Conservation (phyloP, 2,329 filamentous ascomycete species). For the Nothopassalora personata region DNA sequence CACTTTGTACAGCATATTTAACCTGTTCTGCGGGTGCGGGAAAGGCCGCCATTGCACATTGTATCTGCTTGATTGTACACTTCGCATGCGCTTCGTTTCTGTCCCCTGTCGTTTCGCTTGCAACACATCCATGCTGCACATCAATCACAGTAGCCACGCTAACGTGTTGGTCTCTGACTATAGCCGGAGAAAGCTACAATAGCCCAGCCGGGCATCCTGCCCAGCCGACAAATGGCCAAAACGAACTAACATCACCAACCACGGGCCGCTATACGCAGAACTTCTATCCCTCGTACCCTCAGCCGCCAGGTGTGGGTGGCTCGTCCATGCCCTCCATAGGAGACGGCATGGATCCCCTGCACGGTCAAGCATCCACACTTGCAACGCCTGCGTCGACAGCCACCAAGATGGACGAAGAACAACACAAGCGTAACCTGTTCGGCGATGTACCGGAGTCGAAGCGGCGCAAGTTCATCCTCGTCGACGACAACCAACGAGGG, state of each 20-base stretch:
- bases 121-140: conserved; percentile 25
- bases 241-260: conserved; percentile 48
- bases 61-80: conserved; percentile 29
- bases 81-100: conserved; percentile 7
- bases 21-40: neutral
- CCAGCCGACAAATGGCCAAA: conserved; percentile 55
- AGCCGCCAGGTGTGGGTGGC: conserved; percentile 51
- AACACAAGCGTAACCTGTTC: conserved; percentile 66
- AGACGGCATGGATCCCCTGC: conserved; percentile 49
- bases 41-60: neutral
- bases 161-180: conserved; percentile 37
- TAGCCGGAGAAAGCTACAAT: conserved; percentile 54
- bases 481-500: conserved; percentile 79
- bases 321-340: conserved; percentile 62
- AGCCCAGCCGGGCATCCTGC: conserved; percentile 61
- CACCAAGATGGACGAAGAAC: conserved; percentile 47
- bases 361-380: conserved; percentile 28
- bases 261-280: conserved; percentile 70
- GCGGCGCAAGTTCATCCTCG: conserved; percentile 92
- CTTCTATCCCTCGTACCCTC: conserved; percentile 67
- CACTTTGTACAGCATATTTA: conserved; percentile 25
- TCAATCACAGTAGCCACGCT: conserved; percentile 33
- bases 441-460: conserved; percentile 84
- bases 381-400: conserved; percentile 35
- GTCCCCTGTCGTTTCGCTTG: conserved; percentile 27